Conservation (phyloP, 2,329 filamentous ascomycete species). For the Trichoderma gracile region DNA sequence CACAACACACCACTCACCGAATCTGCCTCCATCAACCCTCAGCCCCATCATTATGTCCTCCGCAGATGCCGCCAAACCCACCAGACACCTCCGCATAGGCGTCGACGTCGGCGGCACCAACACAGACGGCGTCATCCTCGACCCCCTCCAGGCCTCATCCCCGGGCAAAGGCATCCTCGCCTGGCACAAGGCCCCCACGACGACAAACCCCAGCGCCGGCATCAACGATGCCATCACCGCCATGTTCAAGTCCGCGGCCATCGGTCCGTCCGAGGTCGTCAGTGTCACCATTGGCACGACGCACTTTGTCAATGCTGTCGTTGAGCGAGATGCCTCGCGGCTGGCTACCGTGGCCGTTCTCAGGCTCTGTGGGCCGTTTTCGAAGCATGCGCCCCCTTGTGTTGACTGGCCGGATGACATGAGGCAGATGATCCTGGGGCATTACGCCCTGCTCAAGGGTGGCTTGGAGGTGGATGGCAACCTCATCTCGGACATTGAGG, state of each 20-base stretch:
- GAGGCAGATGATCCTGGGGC: constrained; percentile 48
- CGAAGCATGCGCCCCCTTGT: constrained; percentile 51
- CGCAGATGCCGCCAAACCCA: background rate
- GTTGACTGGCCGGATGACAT: constrained; percentile 56
- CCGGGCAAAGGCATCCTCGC: constrained; percentile 48
- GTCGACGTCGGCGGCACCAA: constrained; percentile 55
- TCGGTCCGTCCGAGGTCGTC: constrained; percentile 43
- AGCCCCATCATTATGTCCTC: constrained; percentile 24
- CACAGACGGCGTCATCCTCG: constrained; percentile 54
- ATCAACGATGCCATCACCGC: constrained; percentile 48
- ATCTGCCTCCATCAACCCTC: background rate
- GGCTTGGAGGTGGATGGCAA: constrained; percentile 55
- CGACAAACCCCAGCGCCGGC: constrained; percentile 48
- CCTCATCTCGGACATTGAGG: constrained; percentile 49
- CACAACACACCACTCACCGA: too few species aligned
- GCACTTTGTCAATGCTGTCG: constrained; percentile 60
- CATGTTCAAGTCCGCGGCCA: constrained; percentile 43
- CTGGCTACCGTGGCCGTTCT: constrained; percentile 55
- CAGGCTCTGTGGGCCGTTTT: constrained; percentile 56
- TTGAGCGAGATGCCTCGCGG: constrained; percentile 52
- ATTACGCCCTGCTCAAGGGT: constrained; percentile 49
- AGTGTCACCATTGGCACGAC: constrained; percentile 57
- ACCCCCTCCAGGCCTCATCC: constrained; percentile 42
- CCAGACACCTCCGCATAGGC: constrained; percentile 43
- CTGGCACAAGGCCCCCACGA: constrained; percentile 53